Conservation (phyloP, 2,329 filamentous ascomycete species). For the Colletotrichum ledebouriae region DNA sequence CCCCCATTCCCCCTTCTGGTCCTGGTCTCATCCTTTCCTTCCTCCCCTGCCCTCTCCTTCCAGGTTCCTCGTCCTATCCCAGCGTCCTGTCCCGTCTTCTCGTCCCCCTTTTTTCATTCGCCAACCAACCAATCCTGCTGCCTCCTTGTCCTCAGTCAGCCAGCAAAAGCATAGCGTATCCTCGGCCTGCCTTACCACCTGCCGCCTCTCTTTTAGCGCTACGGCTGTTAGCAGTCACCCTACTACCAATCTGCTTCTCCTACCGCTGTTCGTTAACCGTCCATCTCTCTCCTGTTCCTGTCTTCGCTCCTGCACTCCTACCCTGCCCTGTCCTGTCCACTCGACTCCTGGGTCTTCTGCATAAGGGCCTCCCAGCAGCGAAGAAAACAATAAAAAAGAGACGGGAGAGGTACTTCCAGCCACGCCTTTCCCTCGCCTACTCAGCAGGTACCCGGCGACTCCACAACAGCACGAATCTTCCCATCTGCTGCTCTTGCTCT, state of each 20-base stretch:
- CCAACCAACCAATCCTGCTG: constrained; percentile 25
- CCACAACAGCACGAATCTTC: not conserved
- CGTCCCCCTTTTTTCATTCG: constrained; percentile 15
- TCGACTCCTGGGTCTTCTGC: constrained; percentile 39
- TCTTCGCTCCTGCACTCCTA: constrained; percentile 24
- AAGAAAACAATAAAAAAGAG: no score
- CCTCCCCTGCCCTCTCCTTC: constrained; percentile 1
- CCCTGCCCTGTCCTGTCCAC: constrained; percentile 32
- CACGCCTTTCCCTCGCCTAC: constrained; percentile 3
- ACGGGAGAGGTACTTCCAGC: constrained; percentile 12
- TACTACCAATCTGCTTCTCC: no score
- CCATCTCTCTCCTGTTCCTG: constrained; percentile 21
- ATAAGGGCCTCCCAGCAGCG: constrained; percentile 23
- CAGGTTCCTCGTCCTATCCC: constrained; percentile 17
- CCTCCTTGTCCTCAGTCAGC: constrained; percentile 3
- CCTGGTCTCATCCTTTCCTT: constrained; percentile 13
- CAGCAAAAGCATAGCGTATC: not conserved
- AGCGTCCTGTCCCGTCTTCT: constrained; percentile 13
- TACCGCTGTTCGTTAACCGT: not conserved
- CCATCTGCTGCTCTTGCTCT: constrained; percentile 15
- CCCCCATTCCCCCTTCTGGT: constrained; percentile 7
- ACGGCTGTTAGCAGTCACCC: no score
- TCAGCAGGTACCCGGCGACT: constrained; percentile 27
- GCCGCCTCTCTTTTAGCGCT: not conserved
- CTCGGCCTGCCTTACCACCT: no score